Evolutionary conservation across 2,329 filamentous ascomycete genomes (phyloP).

Genomic region (Corynespora cassiicola): DNA sequence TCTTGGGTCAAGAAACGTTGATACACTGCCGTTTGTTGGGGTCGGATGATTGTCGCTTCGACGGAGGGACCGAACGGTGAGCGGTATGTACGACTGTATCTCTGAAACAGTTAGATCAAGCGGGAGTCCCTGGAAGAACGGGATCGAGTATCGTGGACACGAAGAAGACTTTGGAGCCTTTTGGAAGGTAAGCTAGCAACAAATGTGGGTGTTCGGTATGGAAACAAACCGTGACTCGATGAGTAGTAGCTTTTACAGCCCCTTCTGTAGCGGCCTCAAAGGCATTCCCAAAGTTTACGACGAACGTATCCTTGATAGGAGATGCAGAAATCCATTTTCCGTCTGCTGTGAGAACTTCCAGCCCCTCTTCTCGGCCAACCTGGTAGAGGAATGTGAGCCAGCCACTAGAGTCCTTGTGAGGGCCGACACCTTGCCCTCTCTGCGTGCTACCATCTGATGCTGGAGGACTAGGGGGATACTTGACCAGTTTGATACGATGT

Average conservation of each 20-base stretch:
- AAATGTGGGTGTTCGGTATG: background rate
- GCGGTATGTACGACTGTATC: slow-evolving; percentile 16
- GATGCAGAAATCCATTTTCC: slow-evolving; percentile 61
- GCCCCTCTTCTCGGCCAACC: slow-evolving; percentile 59
- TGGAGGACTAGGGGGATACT: slow-evolving; percentile 53
- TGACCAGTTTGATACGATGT: slow-evolving; percentile 66
- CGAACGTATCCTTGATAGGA: slow-evolving; percentile 57
- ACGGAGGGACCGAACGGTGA: slow-evolving; percentile 12
- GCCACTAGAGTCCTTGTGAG: slow-evolving; percentile 68
- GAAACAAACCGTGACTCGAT: slow-evolving; percentile 38
- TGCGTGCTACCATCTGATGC: slow-evolving; percentile 15
- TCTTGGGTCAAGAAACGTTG: slow-evolving; percentile 14
- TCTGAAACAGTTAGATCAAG: slow-evolving; percentile 24
- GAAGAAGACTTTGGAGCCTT: slow-evolving; percentile 6
- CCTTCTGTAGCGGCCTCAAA: slow-evolving; percentile 65
- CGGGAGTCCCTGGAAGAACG: slow-evolving; percentile 47
- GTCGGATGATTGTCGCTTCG: background rate
- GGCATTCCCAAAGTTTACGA: slow-evolving; percentile 66
- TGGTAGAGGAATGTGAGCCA: slow-evolving; percentile 72
- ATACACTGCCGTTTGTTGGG: slow-evolving; percentile 1
- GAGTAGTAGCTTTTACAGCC: slow-evolving; percentile 60
- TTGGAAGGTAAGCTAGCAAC: background rate
- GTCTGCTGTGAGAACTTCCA: slow-evolving; percentile 58
- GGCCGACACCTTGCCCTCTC: slow-evolving; percentile 67
- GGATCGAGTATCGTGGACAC: slow-evolving; percentile 37